A percentile compares a stretch with the other conserved stretches of the same genome.
phyloP scores from a whole-genome alignment of 305 asterid genomes.

The Fraxinus sp. region DNA sequence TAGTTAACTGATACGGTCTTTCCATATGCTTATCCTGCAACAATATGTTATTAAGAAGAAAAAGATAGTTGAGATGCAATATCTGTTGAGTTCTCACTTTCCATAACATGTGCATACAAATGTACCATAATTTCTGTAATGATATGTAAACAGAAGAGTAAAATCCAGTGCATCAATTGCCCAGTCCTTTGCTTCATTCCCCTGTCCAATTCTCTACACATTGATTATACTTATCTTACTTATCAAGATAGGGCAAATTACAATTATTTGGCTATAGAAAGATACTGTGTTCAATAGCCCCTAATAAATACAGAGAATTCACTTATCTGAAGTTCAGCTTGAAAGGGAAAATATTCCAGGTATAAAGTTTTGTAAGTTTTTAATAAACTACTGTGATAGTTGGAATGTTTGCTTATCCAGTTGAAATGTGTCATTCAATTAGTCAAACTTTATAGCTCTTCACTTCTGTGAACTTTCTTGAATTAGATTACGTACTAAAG shows the following conservation, averaged over 20 bases:
- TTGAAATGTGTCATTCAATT: neutral
- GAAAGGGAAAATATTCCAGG: neutral
- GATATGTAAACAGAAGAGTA: neutral
- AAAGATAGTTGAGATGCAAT: neutral
- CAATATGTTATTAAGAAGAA: neutral
- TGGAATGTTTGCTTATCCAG: neutral
- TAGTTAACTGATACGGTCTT: constrained; percentile 14
- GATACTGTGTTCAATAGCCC: neutral
- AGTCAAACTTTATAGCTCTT: neutral
- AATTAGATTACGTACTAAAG: neutral
- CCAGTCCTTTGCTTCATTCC: neutral
- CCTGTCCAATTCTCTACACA: neutral
- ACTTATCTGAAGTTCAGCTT: neutral
- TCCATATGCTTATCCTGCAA: neutral
- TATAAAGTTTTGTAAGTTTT: neutral
- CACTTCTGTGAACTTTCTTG: neutral
- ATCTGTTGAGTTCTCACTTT: constrained; percentile 1
- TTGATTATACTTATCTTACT: neutral
- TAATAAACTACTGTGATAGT: no score
- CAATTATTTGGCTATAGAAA: neutral
- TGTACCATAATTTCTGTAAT: neutral
- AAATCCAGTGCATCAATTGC: neutral
- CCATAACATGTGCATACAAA: neutral
- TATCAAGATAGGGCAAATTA: neutral
- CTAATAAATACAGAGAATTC: neutral